Evolutionary conservation across 345 rosid species (phyloP), one percentile per base, ranked within the genome.

Genomic region (Lepidium didymum): DNA sequence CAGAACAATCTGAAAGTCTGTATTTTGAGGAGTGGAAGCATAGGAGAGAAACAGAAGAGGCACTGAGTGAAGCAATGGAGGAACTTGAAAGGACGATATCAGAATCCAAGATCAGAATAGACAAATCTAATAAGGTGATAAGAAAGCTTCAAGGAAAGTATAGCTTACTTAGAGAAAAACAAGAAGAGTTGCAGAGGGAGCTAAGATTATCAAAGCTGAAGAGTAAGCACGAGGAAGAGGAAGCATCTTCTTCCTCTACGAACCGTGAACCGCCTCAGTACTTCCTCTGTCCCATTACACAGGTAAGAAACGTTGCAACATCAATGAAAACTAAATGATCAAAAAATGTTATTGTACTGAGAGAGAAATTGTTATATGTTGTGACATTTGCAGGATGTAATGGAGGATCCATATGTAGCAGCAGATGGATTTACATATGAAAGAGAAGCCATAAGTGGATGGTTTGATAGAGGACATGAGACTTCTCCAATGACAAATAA

Each of bases 341-440:
- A n/a, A n/a, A 52, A 41, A 18, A 51, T 19, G 37, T 5, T 50
- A 14, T 1, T 21, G 52, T 19, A 42, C 15, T 14, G 51, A 10
- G 33, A 69, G 8, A 15, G 41, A 33, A 34, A 54, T 4, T 16
- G 29, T n/a, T n/a, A 21, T 47, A 1, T 46, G 51, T 18, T 46
- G 27, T 46, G 12, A 18, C 9, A 45, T 5, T 41, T 76, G 68
- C 72, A 90, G 95, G 91, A 80, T 54, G 73, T 86, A n/a, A 91
- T 91, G 97, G 80, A 38, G 74, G 92, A 88, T 44, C 97, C 95
- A 6, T 81, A 78, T 10, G 79, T 88, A 65, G 89, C 96, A 31
- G 91, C 96, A 0, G 97, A 88, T 43, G 96, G 96, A 1, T 80
- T 44, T 59, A 85, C 92, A 0, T 91, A 91, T 23, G 95, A 88